Evolutionary conservation across 1,139 yeast species (phyloP).

Genomic region (Waltiozyma sp.): DNA sequence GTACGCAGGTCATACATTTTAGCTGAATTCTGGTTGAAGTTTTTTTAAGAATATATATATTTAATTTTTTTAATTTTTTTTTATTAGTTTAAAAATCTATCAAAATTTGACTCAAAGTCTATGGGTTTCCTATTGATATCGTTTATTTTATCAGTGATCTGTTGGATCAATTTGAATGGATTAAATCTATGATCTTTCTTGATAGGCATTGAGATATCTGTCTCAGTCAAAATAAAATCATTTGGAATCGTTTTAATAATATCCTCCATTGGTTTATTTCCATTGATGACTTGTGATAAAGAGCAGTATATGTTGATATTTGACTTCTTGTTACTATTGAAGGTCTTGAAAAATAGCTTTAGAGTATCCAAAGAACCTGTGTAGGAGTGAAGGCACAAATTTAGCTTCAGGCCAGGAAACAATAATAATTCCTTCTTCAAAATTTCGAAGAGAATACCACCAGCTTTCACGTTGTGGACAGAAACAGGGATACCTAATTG

Average conservation of each 20-base stretch:
- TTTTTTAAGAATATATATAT: not conserved
- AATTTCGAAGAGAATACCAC: slow-evolving; percentile 40
- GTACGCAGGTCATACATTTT: not conserved
- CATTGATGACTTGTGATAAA: slow-evolving; percentile 47
- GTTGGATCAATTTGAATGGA: not conserved
- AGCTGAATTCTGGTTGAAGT: not conserved
- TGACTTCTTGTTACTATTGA: slow-evolving; percentile 6
- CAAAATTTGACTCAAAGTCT: not conserved
- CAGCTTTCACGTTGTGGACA: slow-evolving; percentile 77
- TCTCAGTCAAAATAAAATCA: slow-evolving; percentile 37
- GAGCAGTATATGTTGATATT: slow-evolving; percentile 35
- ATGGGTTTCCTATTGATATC: not conserved
- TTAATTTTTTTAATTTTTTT: not conserved
- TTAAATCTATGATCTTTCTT: slow-evolving; percentile 5
- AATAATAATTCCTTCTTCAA: slow-evolving; percentile 19
- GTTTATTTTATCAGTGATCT: not conserved
- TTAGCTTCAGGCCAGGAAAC: slow-evolving; percentile 1
- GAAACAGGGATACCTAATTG: slow-evolving; percentile 44
- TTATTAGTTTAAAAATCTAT: not conserved
- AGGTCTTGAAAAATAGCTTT: slow-evolving; percentile 35
- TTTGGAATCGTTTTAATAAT: slow-evolving; percentile 26
- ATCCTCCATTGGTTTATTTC: slow-evolving; percentile 16
- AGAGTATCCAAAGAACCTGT: slow-evolving; percentile 66
- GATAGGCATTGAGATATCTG: slow-evolving; percentile 29
- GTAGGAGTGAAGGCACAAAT: slow-evolving; percentile 67